A percentile compares a stretch with the other conserved stretches of the same genome.
Evolutionary conservation across 164 flowering plant species (phyloP).

Genomic region (Brasenia schreberi): DNA sequence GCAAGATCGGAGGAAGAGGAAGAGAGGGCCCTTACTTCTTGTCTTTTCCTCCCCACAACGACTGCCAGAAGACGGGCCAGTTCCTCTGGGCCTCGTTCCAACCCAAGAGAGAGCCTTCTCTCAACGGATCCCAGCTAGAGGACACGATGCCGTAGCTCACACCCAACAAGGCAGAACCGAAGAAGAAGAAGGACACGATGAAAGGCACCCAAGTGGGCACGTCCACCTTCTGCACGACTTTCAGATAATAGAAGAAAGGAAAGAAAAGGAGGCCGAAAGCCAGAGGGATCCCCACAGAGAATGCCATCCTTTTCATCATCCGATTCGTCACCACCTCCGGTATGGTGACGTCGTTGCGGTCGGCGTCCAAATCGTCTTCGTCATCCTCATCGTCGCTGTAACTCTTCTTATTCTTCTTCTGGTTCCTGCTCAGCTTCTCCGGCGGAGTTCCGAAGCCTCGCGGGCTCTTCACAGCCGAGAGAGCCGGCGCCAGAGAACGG

Average conservation of each 20-base stretch:
- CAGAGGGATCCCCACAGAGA: constrained; percentile 77
- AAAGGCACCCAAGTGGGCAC: constrained; percentile 87
- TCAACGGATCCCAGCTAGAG: constrained; percentile 91
- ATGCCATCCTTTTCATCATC: constrained; percentile 73
- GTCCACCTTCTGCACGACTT: constrained; percentile 75
- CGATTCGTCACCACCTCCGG: constrained; percentile 89
- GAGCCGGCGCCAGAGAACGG: not conserved
- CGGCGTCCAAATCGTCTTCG: constrained; percentile 32
- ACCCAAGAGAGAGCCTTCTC: constrained; percentile 75
- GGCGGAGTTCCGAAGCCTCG: constrained; percentile 58
- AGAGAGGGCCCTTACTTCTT: constrained; percentile 8
- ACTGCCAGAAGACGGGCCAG: constrained; percentile 97
- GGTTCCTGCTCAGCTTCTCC: not conserved
- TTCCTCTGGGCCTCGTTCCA: constrained; percentile 90
- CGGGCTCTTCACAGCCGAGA: constrained; percentile 34
- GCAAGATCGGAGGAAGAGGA: too few relatives aligned
- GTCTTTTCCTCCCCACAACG: constrained; percentile 31
- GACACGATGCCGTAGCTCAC: constrained; percentile 94
- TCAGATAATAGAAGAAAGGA: constrained; percentile 84
- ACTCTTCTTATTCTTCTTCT: constrained; percentile 9
- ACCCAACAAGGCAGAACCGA: constrained; percentile 84
- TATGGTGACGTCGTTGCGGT: constrained; percentile 36
- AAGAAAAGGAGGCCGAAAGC: constrained; percentile 64
- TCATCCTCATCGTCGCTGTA: constrained; percentile 11
- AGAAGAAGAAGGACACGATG: constrained; percentile 81